Percentiles rank a stretch among this genome's conserved stretches.
phyloP scores from a whole-genome alignment of 768 basidiomycete genomes.

The Tulasnella calospora region DNA sequence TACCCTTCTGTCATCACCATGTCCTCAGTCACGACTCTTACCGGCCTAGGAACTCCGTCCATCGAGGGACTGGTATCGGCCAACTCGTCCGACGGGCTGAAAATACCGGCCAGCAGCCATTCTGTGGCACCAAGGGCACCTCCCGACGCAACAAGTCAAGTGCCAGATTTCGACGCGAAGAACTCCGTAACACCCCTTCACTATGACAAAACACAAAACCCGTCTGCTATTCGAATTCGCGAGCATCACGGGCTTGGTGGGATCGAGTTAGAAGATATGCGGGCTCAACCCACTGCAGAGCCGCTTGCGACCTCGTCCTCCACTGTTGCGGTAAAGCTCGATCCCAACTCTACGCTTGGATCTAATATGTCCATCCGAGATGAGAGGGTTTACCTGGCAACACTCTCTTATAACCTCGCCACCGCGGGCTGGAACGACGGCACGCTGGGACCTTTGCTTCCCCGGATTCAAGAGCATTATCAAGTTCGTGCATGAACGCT shows the following conservation, averaged over 20 bases:
- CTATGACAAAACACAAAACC: not conserved
- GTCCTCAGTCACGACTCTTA: not conserved
- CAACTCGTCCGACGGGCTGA: not conserved
- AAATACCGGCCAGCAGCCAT: not conserved
- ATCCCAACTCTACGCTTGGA: not conserved
- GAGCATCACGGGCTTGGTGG: not conserved
- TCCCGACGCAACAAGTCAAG: not conserved
- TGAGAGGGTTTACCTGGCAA: conserved; percentile 20
- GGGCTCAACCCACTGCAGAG: not conserved
- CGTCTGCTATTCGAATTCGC: not conserved
- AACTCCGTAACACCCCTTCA: not conserved
- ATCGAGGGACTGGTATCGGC: not conserved
- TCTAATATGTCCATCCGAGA: not conserved
- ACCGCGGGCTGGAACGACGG: conserved; percentile 24
- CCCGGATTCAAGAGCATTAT: conserved; percentile 23
- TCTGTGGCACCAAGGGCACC: not conserved
- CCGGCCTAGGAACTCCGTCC: not conserved
- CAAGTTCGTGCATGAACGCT: not conserved
- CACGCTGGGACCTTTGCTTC: conserved; percentile 7
- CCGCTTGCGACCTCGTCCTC: not conserved
- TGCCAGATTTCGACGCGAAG: not conserved
- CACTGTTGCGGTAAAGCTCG: not conserved
- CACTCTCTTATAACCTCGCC: not conserved
- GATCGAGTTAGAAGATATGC: not conserved
- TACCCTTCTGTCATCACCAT: not conserved